Percentiles rank a stretch among this genome's conserved stretches.
Conservation (phyloP, 192 early-diverging fungal species). For the Umbelopsis ramanniana region DNA sequence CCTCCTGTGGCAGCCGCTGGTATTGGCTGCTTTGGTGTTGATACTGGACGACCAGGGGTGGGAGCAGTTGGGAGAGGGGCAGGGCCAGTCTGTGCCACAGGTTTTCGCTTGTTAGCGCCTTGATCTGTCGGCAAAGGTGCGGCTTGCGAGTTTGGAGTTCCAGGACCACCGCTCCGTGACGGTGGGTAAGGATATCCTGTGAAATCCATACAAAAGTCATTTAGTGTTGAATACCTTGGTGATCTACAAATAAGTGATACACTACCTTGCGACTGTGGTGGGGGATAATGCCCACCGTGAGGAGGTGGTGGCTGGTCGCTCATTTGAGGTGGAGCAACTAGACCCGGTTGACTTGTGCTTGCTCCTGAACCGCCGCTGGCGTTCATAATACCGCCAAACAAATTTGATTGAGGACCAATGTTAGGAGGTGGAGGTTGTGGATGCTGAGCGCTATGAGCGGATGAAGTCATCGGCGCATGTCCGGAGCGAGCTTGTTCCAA, state of each 20-base stretch:
- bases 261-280: conserved; percentile 8
- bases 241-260: background rate
- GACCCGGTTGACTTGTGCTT: conserved; percentile 33
- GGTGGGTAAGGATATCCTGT: conserved; percentile 20
- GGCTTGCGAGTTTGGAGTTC: conserved; percentile 27
- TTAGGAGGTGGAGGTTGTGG: conserved; percentile 64
- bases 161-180: conserved; percentile 22
- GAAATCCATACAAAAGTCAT: background rate
- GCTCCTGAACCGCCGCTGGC: conserved; percentile 40
- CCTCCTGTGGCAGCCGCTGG: conserved; percentile 38
- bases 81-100: background rate
- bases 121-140: conserved; percentile 23
- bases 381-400: conserved; percentile 59
- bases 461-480: conserved; percentile 44
- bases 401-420: conserved; percentile 63
- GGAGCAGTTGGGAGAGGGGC: conserved; percentile 21
- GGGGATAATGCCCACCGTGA: conserved; percentile 31
- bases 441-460: conserved; percentile 33
- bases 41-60: conserved; percentile 38
- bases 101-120: conserved; percentile 3
- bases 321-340: conserved; percentile 59
- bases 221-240: background rate
- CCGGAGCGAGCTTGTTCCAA: conserved; percentile 72
- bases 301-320: conserved; percentile 45
- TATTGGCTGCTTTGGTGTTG: conserved; percentile 44